These are phyloP conservation scores for Biscogniauxia mediterranea DNA, from an alignment of 2,329 filamentous ascomycete genomes.

Conservation along the genomic window DNA sequence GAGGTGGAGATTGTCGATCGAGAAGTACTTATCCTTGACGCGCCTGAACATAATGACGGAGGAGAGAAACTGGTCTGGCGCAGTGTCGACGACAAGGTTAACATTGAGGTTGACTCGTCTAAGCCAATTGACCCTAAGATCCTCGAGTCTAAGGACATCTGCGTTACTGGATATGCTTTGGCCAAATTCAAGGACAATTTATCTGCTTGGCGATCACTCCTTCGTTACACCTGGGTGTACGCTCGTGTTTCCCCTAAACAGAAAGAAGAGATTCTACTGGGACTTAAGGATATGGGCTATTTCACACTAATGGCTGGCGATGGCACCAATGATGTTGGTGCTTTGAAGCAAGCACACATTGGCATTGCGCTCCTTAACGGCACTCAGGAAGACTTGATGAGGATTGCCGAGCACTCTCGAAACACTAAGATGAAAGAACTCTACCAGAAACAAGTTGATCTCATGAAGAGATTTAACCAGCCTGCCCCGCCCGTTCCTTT, in stretches of 20 bases:
- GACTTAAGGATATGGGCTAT: conserved; percentile 94
- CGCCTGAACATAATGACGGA: conserved; percentile 82
- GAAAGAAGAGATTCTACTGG: conserved; percentile 97
- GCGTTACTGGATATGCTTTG: conserved; percentile 91
- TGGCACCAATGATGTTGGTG: conserved; percentile 96
- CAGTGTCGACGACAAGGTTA: conserved; percentile 87
- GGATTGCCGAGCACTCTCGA: conserved; percentile 88
- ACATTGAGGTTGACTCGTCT: conserved; percentile 79
- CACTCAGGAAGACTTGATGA: conserved; percentile 83
- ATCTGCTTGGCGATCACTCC: conserved; percentile 69
- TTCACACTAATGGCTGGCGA: conserved; percentile 99
- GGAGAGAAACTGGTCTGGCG: conserved; percentile 87
- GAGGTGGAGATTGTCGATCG: conserved; percentile 98
- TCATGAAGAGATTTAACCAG: conserved; percentile 96
- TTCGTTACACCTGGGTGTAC: conserved; percentile 95
- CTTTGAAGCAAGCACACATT: conserved; percentile 96
- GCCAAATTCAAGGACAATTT: conserved; percentile 79
- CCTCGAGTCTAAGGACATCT: conserved; percentile 83
- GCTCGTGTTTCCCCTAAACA: conserved; percentile 97
- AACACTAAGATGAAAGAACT: conserved; percentile 98
- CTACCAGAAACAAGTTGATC: conserved; percentile 89
- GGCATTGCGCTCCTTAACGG: conserved; percentile 95
- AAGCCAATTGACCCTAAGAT: conserved; percentile 80
- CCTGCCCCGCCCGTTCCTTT: conserved; percentile 87
- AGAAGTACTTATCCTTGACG: conserved; percentile 90